These are phyloP conservation scores for Pythium aquatile DNA, from an alignment of 352 stramenopile genomes.

Conservation along the genomic window DNA sequence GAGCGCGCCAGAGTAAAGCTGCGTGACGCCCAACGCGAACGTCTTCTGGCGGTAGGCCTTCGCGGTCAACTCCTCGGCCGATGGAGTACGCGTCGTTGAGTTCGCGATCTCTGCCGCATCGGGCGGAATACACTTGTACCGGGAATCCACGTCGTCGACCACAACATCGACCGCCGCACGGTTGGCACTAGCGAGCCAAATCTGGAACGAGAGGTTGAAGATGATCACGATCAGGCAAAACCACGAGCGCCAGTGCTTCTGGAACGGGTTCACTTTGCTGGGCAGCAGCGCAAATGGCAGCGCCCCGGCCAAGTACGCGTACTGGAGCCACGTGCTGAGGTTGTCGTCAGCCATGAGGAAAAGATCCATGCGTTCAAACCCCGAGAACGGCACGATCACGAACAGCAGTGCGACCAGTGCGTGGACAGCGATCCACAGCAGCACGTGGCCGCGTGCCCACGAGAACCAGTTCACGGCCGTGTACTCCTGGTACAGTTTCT, in stretches of 20 bases:
- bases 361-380: conserved; percentile 63
- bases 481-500: conserved; percentile 84
- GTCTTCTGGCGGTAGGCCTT: conserved; percentile 19
- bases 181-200: conserved; percentile 69
- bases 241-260: conserved; percentile 73
- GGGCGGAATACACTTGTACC: conserved; percentile 41
- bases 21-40: conserved; percentile 37
- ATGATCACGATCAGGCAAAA: conserved; percentile 74
- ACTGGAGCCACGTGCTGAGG: conserved; percentile 56
- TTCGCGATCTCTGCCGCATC: conserved; percentile 33
- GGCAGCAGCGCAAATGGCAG: conserved; percentile 77
- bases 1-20: conserved; percentile 58
- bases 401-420: conserved; percentile 67
- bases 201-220: conserved; percentile 73
- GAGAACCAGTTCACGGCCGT: conserved; percentile 80
- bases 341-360: conserved; percentile 56
- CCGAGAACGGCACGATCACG: conserved; percentile 53
- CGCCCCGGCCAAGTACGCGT: conserved; percentile 63
- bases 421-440: conserved; percentile 72
- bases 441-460: conserved; percentile 70
- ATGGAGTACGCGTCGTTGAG: conserved; percentile 26
- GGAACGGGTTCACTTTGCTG: conserved; percentile 62
- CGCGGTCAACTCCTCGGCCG: conserved; percentile 28
- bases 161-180: conserved; percentile 52
- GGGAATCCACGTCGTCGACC: conserved; percentile 30